Base-by-base conservation (phyloP, 2,329 filamentous ascomycete species). In the Cytospora piceae region DNA sequence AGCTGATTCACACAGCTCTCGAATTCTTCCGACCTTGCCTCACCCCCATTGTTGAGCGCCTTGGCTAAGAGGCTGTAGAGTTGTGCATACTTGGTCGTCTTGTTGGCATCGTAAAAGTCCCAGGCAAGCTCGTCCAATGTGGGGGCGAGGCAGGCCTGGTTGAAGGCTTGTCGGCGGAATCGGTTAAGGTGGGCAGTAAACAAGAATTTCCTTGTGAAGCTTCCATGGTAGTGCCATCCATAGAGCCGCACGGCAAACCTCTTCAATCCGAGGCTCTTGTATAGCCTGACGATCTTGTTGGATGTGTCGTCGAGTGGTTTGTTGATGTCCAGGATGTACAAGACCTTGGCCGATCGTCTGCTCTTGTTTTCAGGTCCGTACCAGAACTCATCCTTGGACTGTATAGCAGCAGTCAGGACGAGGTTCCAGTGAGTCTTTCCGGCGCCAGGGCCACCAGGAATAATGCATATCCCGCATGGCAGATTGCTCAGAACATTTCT, bases 381-480 rank as follows among this genome's bases (percentile, higher is more conserved):
- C 46, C 39, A 51, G 20, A 67, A 56, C 20, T 55, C 29, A 29
- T 65, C 58, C 27, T 56, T 65, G 58, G 53, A 67, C 22, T 67
- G 66, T 3, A 67, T 65, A 22, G 66, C 66, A 2, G 77, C 77
- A 1, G 80, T 73, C 2, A 81, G 69, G 1, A 79, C 71, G 69
- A 82, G 76, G 39, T 78, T 81, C 78, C 79, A 81, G 42, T 82
- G 78, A 0, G 81, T 83, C 58, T 83, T 83, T 0, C 81, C 81
- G 0, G 80, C 77, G 0, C 81, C 81, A 4, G 81, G 80, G 6
- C 81, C 81, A 4, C 81, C 81, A 8, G 80, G 80, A 0, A 83
- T 72, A 57, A 83, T 76, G 32, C 76, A 78, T 1, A 83, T 67
- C 0, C 80, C 78, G n/a, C 78, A 80, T 0, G 79, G 79, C 14